Evolutionary conservation across 345 rosid species (phyloP), one percentile per base, ranked within the genome.

Genomic region (Camelina neglecta): DNA sequence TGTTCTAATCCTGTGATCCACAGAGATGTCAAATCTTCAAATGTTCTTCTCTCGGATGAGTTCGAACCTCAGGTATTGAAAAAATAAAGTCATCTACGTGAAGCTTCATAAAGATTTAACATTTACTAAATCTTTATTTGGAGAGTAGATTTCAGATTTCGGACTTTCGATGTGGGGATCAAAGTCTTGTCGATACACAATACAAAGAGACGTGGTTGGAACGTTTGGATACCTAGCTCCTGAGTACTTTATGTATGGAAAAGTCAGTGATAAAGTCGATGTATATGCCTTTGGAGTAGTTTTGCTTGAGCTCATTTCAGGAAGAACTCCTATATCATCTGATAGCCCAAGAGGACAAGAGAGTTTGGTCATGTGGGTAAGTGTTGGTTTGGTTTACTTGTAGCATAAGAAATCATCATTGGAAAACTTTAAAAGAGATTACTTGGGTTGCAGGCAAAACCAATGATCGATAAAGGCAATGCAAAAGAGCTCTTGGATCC

Each of bases 161-260:
- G 99, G 97, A 41, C 86, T 95, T 13, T 92, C 99, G 12, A 86
- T 92, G 15, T 88, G 90, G 97, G 97, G 88, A 65, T 93, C 97
- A 0, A 83, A 84, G 67, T 67, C 81, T 82, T 80, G 90, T 39
- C 79, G 84, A 24, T 92, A 80, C 68, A 79, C 87, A 2, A 89
- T 84, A 50, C 85, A 83, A 81, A 74, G 74, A 8, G 93, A 92
- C 8, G 83, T 92, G 31, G 96, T 92, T 18, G 97, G 99, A 54
- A 95, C 99, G 45, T 95, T 95, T 69, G 99, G 99, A 42, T 95
- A 95, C 77, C 90, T 95, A 63, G 99, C 99, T 56, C 99, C 98
- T 12, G 99, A 92, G 63, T 95, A 92, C 76, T 95, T 95, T 53
- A 92, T 95, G 99, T 92, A 85, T 11, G 99, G 99, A 20, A 92